Percentiles rank a stretch among this genome's conserved stretches.
Evolutionary conservation across 2,329 filamentous ascomycete genomes (phyloP).

Genomic region (Pseudocercospora fuligena): DNA sequence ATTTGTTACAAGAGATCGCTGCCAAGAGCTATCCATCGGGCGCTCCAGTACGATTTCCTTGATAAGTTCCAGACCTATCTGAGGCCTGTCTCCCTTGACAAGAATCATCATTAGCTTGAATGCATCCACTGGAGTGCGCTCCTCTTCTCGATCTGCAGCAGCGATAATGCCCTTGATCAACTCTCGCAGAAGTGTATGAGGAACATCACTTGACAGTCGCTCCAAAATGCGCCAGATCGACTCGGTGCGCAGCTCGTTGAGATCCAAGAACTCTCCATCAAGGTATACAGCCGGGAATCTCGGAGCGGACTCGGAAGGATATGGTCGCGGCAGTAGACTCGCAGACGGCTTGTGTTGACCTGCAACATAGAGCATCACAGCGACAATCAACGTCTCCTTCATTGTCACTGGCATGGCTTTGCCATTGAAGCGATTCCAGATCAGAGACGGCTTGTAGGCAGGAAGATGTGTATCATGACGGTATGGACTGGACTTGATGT

Average conservation of each 20-base stretch:
- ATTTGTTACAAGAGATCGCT: constrained; percentile 43
- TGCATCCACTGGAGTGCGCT: constrained; percentile 8
- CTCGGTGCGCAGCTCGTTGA: constrained; percentile 14
- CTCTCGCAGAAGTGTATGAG: constrained; percentile 22
- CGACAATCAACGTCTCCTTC: constrained; percentile 42
- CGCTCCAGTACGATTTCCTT: constrained; percentile 19
- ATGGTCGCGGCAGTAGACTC: constrained; percentile 37
- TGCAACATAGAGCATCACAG: constrained; percentile 42
- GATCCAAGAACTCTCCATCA: constrained; percentile 40
- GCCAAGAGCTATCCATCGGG: constrained; percentile 49
- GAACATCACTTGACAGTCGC: constrained; percentile 10
- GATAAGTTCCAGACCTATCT: constrained; percentile 19
- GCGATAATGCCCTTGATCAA: constrained; percentile 15
- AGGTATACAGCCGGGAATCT: constrained; percentile 44
- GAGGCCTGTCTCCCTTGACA: constrained; percentile 19
- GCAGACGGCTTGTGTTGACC: constrained; percentile 20
- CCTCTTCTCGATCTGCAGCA: constrained; percentile 2
- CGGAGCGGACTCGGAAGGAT: constrained; percentile 30
- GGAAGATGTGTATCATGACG: neutral
- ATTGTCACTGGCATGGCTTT: constrained; percentile 22
- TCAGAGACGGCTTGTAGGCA: neutral
- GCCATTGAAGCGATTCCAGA: constrained; percentile 1
- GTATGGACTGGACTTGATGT: neutral
- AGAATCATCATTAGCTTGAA: constrained; percentile 22
- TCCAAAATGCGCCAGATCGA: constrained; percentile 9